Base-by-base conservation (phyloP, 176 grass and related monocot species). In the Oryza glumipatula region DNA sequence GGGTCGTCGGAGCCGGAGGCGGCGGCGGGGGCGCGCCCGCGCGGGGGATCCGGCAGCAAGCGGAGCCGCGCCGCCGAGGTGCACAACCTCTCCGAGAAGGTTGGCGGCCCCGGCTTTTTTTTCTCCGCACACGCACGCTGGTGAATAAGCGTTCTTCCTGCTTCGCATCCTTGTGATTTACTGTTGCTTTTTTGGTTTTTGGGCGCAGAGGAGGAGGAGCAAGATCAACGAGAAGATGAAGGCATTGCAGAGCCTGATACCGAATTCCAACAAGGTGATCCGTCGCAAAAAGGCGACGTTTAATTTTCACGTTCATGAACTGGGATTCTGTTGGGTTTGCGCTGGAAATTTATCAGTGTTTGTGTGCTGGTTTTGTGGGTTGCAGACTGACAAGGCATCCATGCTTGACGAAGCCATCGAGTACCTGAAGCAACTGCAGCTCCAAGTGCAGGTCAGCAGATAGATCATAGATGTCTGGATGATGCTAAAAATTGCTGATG, bases 221-320 rank as follows among this genome's bases (percentile, higher is more conserved):
- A 87, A 58, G 80, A 98, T 98, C 83, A 98, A 98, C 83, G 93
- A 98, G 89, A 98, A 98, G 90, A 98, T 98, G 96, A 94, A 94
- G 47, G 96, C 96, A 26, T 63, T 98, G 85, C 96, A 98, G 84
- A 95, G 88, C 85, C 77, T 98, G 70, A 95, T 95, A 88, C 96
- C 96, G 10, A 94, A 98, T 64, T 98, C 96, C 48, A 98, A 95
- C 85, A 98, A 98, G 93, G 96, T 95, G 58, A 63, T 63, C 58
- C 58, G 22, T 63, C 9, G 21, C 7, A 10, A 63, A 63, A 63
- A 10, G 58, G 58, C 58, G 21, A 23, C 58, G 54, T 63, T 63
- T 32, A 32, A 32, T 23, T 24, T 47, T 67, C 2, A 19, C 16
- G n/a, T 14, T 84, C 39, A 41, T 69, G 26, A 26, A 39, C 17